Percentiles rank a stretch among this genome's conserved stretches.
Evolutionary conservation across 805 yeast species (phyloP).

Genomic region (Hanseniaspora meyeri): DNA sequence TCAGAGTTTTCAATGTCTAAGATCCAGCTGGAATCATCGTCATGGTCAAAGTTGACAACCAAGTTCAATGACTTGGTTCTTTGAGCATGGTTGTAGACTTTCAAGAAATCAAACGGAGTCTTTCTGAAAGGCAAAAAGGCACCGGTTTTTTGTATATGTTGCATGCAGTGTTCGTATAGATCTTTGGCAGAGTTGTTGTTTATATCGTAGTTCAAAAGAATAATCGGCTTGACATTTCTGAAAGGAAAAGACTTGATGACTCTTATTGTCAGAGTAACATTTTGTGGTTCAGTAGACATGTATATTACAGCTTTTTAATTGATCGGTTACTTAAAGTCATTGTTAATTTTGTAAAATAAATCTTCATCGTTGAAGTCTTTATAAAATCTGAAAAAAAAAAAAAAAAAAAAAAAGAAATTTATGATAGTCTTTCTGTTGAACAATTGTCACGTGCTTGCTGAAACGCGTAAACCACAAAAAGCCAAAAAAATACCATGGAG

Average conservation of each 20-base stretch:
- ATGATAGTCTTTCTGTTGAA: too few relatives aligned
- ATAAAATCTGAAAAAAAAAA: too few relatives aligned
- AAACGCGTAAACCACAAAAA: too few relatives aligned
- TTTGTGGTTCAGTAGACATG: constrained; percentile 3
- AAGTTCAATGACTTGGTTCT: constrained; percentile 87
- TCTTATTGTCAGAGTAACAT: constrained; percentile 58
- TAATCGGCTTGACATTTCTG: constrained; percentile 69
- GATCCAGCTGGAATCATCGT: constrained; percentile 53
- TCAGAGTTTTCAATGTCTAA: constrained; percentile 31
- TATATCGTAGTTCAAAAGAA: constrained; percentile 59
- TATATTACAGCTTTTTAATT: not conserved
- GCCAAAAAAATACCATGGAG: too few relatives aligned
- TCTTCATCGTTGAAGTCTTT: too few relatives aligned
- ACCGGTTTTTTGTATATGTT: constrained; percentile 44
- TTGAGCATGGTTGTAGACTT: constrained; percentile 88
- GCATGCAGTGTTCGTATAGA: constrained; percentile 41
- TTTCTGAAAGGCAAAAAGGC: constrained; percentile 72
- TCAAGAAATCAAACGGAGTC: constrained; percentile 60
- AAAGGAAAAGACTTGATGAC: constrained; percentile 84
- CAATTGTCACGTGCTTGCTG: too few relatives aligned
- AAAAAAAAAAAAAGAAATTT: too few relatives aligned
- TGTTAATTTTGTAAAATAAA: not conserved
- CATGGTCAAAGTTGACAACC: constrained; percentile 79
- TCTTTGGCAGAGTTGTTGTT: constrained; percentile 52
- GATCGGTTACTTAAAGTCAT: not conserved